These are phyloP conservation scores for Scytalidium sp. DNA, from an alignment of 2,329 filamentous ascomycete genomes.

Conservation along the genomic window DNA sequence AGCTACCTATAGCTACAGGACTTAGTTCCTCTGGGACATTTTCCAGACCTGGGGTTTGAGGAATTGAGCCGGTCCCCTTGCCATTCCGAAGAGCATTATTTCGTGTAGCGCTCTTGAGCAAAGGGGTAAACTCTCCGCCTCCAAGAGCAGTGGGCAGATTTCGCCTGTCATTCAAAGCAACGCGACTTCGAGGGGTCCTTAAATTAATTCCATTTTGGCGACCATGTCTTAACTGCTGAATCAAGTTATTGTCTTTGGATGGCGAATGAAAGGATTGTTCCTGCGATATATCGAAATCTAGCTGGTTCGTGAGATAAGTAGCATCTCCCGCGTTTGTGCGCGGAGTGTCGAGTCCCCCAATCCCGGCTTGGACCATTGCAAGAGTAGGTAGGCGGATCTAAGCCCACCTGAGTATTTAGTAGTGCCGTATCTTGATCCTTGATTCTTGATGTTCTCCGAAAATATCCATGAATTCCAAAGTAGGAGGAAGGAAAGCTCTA, in stretches of 20 bases:
- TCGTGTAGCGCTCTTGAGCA: constrained; percentile 77
- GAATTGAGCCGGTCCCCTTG: constrained; percentile 55
- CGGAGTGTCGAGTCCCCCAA: constrained; percentile 74
- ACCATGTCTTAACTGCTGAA: constrained; percentile 71
- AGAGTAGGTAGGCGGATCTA: constrained; percentile 14
- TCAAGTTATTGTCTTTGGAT: constrained; percentile 67
- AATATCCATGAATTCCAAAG: constrained; percentile 26
- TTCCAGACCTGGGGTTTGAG: constrained; percentile 65
- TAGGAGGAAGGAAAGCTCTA: constrained; percentile 16
- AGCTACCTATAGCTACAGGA: constrained; percentile 73
- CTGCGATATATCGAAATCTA: constrained; percentile 80
- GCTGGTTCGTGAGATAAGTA: constrained; percentile 69
- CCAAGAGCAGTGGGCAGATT: constrained; percentile 63
- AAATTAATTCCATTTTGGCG: constrained; percentile 54
- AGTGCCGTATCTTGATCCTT: constrained; percentile 16
- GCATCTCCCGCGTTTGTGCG: constrained; percentile 81
- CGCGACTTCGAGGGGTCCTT: constrained; percentile 69
- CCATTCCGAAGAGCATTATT: constrained; percentile 66
- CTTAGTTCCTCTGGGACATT: constrained; percentile 71
- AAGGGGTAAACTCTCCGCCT: constrained; percentile 85
- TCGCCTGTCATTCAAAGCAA: constrained; percentile 67
- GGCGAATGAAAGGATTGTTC: constrained; percentile 86
- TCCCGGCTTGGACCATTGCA: constrained; percentile 63
- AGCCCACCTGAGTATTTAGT: constrained; percentile 14
- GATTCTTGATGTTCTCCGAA: constrained; percentile 17